Conservation (phyloP, 371 early-diverging fungal species). For the Actinomortierella wolfii region DNA sequence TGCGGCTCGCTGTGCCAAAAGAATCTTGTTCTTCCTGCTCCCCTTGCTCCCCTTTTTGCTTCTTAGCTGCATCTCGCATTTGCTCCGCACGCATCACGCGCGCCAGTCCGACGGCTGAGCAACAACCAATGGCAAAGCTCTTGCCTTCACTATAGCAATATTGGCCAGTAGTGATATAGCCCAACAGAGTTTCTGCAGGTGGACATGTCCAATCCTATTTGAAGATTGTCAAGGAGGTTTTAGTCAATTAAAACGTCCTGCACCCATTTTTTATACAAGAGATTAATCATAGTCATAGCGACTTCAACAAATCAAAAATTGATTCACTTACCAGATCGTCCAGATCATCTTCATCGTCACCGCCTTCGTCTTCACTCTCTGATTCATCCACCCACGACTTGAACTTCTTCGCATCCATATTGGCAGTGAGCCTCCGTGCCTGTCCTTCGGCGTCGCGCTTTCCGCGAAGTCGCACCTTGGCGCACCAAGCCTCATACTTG, state of each 20-base stretch:
- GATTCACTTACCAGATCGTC: constrained; percentile 19
- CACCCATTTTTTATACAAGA: too few species aligned
- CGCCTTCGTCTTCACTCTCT: constrained; percentile 18
- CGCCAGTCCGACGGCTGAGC: constrained; percentile 50
- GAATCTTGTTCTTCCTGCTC: background rate
- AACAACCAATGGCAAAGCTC: constrained; percentile 66
- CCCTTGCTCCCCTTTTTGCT: too few species aligned
- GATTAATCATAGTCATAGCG: too few species aligned
- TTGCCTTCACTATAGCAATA: constrained; percentile 70
- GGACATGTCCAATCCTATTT: constrained; percentile 29
- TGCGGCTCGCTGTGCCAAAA: background rate
- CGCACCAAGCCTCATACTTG: constrained; percentile 23
- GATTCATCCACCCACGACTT: constrained; percentile 30
- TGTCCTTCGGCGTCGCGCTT: constrained; percentile 26
- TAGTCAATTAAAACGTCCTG: background rate
- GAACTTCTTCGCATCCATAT: constrained; percentile 9
- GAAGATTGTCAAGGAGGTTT: background rate
- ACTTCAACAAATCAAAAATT: background rate
- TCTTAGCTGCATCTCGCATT: constrained; percentile 13
- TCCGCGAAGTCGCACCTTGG: constrained; percentile 21
- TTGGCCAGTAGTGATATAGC: constrained; percentile 74
- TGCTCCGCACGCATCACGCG: constrained; percentile 14
- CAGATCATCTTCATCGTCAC: constrained; percentile 23
- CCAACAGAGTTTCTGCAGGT: constrained; percentile 54
- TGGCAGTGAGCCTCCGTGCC: constrained; percentile 4